A percentile compares a stretch with the other conserved stretches of the same genome.
Conservation (phyloP, 192 early-diverging fungal genomes). For the Spinellus fusiger region DNA sequence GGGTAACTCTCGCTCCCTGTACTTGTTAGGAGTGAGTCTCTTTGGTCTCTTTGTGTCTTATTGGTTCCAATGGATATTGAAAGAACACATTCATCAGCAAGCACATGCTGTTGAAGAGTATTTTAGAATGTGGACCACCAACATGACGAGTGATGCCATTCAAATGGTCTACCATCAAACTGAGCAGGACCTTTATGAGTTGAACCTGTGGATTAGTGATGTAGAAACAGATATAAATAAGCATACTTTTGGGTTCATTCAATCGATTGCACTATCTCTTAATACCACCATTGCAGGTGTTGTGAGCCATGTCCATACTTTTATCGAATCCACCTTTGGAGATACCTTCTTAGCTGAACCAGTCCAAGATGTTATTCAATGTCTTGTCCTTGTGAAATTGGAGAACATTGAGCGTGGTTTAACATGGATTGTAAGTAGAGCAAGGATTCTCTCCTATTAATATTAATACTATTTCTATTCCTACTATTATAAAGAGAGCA, state of each 20-base stretch:
- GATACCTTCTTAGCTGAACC: constrained; percentile 22
- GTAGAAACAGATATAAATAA: constrained; percentile 17
- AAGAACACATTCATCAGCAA: too few species aligned
- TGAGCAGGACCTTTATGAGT: neutral
- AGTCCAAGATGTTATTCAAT: constrained; percentile 16
- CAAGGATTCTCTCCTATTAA: neutral
- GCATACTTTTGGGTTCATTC: constrained; percentile 13
- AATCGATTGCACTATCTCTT: constrained; percentile 7
- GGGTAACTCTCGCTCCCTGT: too few species aligned
- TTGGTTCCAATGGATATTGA: too few species aligned
- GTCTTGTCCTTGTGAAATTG: constrained; percentile 24
- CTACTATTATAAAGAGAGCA: neutral
- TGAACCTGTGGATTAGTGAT: constrained; percentile 18
- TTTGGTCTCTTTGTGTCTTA: too few species aligned
- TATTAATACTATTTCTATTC: neutral
- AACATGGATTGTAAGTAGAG: constrained; percentile 28
- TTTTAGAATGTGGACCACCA: too few species aligned
- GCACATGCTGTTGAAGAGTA: neutral
- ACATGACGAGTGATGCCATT: too few species aligned
- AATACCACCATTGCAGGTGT: constrained; percentile 18
- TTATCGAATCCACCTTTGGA: constrained; percentile 16
- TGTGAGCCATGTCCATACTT: neutral
- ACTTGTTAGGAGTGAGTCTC: too few species aligned
- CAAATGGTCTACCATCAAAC: neutral
- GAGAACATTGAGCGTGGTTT: constrained; percentile 23